Evolutionary conservation across 345 rosid species (phyloP).

Genomic region (Carallia pectinifolia): DNA sequence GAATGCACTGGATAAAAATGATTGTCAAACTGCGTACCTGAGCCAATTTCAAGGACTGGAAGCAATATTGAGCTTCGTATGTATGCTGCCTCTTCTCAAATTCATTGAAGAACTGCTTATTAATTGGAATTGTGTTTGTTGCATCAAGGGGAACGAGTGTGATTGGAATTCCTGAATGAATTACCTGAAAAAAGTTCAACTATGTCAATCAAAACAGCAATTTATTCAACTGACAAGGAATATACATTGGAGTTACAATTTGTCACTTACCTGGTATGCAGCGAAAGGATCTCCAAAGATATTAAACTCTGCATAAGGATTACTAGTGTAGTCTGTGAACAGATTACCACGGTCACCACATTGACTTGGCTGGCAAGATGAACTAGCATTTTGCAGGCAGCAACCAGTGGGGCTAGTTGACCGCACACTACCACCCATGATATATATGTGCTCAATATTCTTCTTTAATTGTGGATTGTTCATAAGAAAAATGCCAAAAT

Average conservation of each 20-base stretch:
- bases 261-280: slow-evolving; percentile 60
- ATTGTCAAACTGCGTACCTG: slow-evolving; percentile 66
- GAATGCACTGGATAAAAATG: slow-evolving; percentile 53
- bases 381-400: slow-evolving; percentile 46
- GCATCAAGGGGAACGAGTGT: slow-evolving; percentile 89
- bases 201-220: background rate
- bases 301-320: slow-evolving; percentile 91
- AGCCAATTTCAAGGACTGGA: slow-evolving; percentile 66
- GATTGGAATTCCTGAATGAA: slow-evolving; percentile 84
- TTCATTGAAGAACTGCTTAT: slow-evolving; percentile 50
- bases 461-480: slow-evolving; percentile 67
- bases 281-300: slow-evolving; percentile 85
- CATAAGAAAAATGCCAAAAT: slow-evolving; percentile 75
- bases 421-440: slow-evolving; percentile 91
- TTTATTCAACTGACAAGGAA: background rate
- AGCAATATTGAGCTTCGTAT: slow-evolving; percentile 76
- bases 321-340: slow-evolving; percentile 61
- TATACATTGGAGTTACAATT: background rate
- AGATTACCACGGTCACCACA: slow-evolving; percentile 74
- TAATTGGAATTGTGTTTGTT: slow-evolving; percentile 76
- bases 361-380: slow-evolving; percentile 50
- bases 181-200: slow-evolving; percentile 44
- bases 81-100: slow-evolving; percentile 62
- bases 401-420: slow-evolving; percentile 62
- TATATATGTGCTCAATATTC: slow-evolving; percentile 66